A percentile compares a stretch with the other conserved stretches of the same genome.
Conservation (phyloP, 805 yeast species). For the Starmera amethionina region DNA sequence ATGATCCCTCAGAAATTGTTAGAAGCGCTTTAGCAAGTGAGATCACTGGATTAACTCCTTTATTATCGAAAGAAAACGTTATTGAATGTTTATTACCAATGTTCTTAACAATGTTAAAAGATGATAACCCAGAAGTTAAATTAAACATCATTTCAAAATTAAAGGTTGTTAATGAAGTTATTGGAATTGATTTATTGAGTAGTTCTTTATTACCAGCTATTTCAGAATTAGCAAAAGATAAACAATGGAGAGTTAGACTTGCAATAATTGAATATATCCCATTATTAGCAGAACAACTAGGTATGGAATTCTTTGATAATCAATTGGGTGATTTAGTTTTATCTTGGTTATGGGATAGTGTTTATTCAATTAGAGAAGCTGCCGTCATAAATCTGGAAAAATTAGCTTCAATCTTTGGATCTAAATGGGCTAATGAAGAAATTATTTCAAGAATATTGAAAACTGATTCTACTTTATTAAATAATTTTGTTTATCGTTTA, state of each 20-base stretch:
- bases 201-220: constrained; percentile 91
- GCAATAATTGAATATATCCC: constrained; percentile 97
- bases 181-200: constrained; percentile 82
- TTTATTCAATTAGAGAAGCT: constrained; percentile 92
- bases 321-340: constrained; percentile 84
- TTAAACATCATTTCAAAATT: constrained; percentile 88
- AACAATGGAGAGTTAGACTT: constrained; percentile 94
- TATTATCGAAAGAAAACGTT: constrained; percentile 76
- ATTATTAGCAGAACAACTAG: constrained; percentile 85
- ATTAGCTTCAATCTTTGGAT: constrained; percentile 80
- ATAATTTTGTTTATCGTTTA: constrained; percentile 82
- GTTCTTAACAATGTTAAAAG: constrained; percentile 87
- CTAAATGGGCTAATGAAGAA: constrained; percentile 84
- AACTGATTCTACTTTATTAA: constrained; percentile 26
- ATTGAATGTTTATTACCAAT: constrained; percentile 78
- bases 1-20: constrained; percentile 88
- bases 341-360: constrained; percentile 99
- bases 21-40: constrained; percentile 88
- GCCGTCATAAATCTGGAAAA: constrained; percentile 79
- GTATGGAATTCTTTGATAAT: constrained; percentile 86
- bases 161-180: constrained; percentile 85
- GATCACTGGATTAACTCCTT: constrained; percentile 77
- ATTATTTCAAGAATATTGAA: constrained; percentile 67
- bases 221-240: constrained; percentile 90
- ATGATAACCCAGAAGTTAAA: constrained; percentile 94